Conservation (phyloP, 2,329 filamentous ascomycete genomes). For the Phoma sp. region DNA sequence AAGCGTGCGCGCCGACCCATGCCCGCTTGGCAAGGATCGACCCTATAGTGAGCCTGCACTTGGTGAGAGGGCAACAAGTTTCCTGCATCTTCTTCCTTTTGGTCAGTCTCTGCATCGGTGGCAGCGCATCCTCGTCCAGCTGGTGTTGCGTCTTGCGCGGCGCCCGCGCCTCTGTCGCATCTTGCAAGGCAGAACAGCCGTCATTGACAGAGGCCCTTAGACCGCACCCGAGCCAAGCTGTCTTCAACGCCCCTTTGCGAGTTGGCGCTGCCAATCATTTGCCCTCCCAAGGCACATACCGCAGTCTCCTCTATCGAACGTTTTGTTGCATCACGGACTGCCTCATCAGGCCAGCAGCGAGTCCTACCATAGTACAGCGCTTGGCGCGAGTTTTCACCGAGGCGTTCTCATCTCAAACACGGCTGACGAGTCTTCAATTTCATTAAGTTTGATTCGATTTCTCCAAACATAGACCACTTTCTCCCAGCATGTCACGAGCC, state of each 20-base stretch:
- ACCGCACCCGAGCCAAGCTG: slow-evolving; percentile 19
- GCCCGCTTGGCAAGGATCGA: slow-evolving; percentile 19
- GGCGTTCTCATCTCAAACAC: slow-evolving; percentile 8
- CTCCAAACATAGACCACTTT: slow-evolving; percentile 11
- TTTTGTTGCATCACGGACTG: slow-evolving; percentile 13
- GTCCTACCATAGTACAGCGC: neutral
- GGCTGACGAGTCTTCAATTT: slow-evolving; percentile 15
- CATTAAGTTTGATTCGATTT: slow-evolving; percentile 24
- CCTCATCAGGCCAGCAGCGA: slow-evolving; percentile 5
- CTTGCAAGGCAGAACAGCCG: slow-evolving; percentile 26
- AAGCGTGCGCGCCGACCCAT: slow-evolving; percentile 18
- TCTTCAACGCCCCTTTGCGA: slow-evolving; percentile 9
- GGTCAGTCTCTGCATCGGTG: slow-evolving; percentile 30
- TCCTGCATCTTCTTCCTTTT: slow-evolving; percentile 31
- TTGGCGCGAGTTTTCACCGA: slow-evolving; percentile 13
- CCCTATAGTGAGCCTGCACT: slow-evolving; percentile 28
- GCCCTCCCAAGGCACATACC: neutral
- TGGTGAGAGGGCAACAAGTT: slow-evolving; percentile 23
- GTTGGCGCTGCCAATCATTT: slow-evolving; percentile 5
- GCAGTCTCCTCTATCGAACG: slow-evolving; percentile 4
- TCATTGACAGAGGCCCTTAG: slow-evolving; percentile 21
- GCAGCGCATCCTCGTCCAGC: slow-evolving; percentile 25
- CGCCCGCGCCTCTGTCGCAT: slow-evolving; percentile 21
- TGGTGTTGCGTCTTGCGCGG: slow-evolving; percentile 21
- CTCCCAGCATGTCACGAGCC: slow-evolving; percentile 16